phyloP scores from a whole-genome alignment of 495 filamentous ascomycete species.

The Podospora tetraspora region DNA sequence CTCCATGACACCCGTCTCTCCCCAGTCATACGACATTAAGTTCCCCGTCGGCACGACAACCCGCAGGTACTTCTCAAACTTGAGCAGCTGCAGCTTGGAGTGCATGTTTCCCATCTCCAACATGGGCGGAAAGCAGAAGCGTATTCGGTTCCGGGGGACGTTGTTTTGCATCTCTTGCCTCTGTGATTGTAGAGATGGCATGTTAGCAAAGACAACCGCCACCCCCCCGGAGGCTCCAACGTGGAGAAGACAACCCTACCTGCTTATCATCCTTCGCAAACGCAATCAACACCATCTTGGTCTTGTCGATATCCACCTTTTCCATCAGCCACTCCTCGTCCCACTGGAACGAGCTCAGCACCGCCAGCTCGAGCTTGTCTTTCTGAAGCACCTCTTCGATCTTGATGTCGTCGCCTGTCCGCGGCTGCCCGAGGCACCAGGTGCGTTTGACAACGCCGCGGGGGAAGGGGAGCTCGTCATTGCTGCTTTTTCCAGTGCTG shows the following conservation, averaged over 20 bases:
- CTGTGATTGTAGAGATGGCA: conserved; percentile 29
- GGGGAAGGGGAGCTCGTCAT: conserved; percentile 52
- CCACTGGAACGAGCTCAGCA: conserved; percentile 85
- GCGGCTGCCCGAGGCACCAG: conserved; percentile 53
- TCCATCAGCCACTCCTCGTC: conserved; percentile 52
- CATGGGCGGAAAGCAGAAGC: conserved; percentile 75
- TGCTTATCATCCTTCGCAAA: conserved; percentile 43
- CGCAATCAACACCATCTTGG: conserved; percentile 41
- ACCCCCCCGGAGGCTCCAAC: neutral
- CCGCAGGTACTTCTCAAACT: conserved; percentile 60
- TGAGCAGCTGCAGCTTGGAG: conserved; percentile 81
- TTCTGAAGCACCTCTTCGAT: conserved; percentile 85
- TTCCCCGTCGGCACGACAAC: conserved; percentile 81
- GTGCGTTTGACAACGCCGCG: conserved; percentile 78
- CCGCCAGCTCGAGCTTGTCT: conserved; percentile 61
- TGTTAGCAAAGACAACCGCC: neutral
- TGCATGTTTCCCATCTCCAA: conserved; percentile 60
- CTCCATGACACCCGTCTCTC: conserved; percentile 73
- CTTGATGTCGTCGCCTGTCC: conserved; percentile 68
- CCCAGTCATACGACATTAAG: conserved; percentile 77
- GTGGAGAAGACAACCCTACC: conserved; percentile 30
- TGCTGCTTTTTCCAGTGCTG: neutral
- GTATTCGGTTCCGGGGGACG: conserved; percentile 40
- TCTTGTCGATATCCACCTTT: conserved; percentile 36
- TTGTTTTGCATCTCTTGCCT: conserved; percentile 48